Percentiles rank a stretch among this genome's conserved stretches.
Evolutionary conservation across 1,284 basidiomycete genomes (phyloP).

Genomic region (Rhizoctonia solani): DNA sequence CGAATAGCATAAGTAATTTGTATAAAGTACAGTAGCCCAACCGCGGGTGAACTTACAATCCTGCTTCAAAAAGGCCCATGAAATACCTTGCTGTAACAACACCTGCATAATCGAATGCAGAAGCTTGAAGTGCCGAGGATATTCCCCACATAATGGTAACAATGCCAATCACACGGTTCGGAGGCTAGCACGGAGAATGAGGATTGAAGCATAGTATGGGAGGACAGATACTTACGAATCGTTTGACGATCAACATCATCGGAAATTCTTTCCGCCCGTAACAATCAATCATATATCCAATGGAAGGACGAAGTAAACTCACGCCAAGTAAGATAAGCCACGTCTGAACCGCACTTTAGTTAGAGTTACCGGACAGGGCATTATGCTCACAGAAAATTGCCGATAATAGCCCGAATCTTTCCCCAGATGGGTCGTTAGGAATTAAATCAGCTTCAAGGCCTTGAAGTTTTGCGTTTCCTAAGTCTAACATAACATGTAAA

Average conservation of each 20-base stretch:
- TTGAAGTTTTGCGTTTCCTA: constrained; percentile 2
- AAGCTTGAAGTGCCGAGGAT: constrained; percentile 22
- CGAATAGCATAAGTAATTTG: no score
- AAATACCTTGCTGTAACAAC: constrained; percentile 1
- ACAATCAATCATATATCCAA: neutral
- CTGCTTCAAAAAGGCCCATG: constrained; percentile 3
- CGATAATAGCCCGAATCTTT: neutral
- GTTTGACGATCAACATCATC: neutral
- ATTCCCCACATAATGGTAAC: constrained; percentile 32
- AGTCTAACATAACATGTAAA: neutral
- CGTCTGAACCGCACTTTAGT: neutral
- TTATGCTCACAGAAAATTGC: constrained; percentile 2
- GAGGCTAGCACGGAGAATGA: neutral
- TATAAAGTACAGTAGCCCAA: neutral
- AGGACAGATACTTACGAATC: neutral
- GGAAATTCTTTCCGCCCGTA: neutral
- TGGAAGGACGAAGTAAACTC: neutral
- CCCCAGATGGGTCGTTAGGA: neutral
- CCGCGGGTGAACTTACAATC: constrained; percentile 20
- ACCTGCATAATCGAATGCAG: constrained; percentile 32
- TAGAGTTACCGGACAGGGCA: neutral
- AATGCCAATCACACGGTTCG: constrained; percentile 24
- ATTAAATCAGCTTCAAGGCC: neutral
- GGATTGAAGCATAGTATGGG: neutral
- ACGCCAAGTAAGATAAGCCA: constrained; percentile 9